Evolutionary conservation across 495 filamentous ascomycete species (phyloP).

Genomic region (Jackrogersella minutella): DNA sequence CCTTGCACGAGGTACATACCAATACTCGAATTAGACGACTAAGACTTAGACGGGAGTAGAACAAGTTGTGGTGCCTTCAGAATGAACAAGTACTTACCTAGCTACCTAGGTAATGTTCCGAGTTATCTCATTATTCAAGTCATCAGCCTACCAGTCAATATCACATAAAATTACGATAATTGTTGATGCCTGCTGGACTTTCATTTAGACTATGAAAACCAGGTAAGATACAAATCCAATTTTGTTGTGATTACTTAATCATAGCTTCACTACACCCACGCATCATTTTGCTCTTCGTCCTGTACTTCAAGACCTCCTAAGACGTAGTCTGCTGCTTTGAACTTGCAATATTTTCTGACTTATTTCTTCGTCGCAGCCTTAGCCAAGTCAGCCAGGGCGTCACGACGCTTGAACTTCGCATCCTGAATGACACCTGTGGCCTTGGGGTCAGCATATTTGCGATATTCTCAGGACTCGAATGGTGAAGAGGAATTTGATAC

Average conservation of each 20-base stretch:
- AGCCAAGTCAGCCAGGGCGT: constrained; percentile 70
- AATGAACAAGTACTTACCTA: too few relatives aligned
- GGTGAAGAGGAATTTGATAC: constrained; percentile 31
- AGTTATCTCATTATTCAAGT: too few relatives aligned
- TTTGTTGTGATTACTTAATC: not conserved
- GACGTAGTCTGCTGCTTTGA: not conserved
- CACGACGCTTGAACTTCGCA: constrained; percentile 75
- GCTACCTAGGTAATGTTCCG: too few relatives aligned
- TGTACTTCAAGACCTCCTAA: not conserved
- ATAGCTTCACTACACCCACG: not conserved
- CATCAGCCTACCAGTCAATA: too few relatives aligned
- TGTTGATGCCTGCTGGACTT: not conserved
- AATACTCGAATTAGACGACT: too few relatives aligned
- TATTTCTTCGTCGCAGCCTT: constrained; percentile 61
- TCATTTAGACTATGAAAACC: not conserved
- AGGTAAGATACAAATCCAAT: not conserved
- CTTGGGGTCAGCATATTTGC: constrained; percentile 20
- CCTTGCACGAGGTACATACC: too few relatives aligned
- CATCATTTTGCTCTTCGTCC: not conserved
- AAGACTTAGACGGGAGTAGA: too few relatives aligned
- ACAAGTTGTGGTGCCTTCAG: too few relatives aligned
- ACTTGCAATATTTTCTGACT: too few relatives aligned
- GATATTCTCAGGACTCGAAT: not conserved
- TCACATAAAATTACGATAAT: not conserved
- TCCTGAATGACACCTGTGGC: constrained; percentile 70